phyloP scores from a whole-genome alignment of 352 stramenopile genomes.

The Globisporangium rhizosaccharum region DNA sequence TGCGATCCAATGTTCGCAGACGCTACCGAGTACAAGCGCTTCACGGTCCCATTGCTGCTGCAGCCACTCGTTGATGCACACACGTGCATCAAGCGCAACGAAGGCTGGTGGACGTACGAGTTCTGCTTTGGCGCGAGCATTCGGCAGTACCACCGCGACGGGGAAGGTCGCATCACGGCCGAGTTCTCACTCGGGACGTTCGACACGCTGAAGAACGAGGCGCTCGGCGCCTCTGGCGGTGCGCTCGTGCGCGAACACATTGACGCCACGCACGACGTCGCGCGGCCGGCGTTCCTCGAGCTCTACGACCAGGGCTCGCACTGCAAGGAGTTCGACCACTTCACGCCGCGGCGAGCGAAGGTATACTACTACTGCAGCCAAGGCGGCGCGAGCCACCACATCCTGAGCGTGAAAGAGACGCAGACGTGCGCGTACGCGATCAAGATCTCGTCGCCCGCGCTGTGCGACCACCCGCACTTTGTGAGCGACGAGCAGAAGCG shows the following conservation, averaged over 20 bases:
- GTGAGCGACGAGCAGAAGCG: slow-evolving; percentile 59
- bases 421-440: slow-evolving; percentile 81
- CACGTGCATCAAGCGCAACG: slow-evolving; percentile 72
- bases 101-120: slow-evolving; percentile 30
- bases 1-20: slow-evolving; percentile 55
- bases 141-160: slow-evolving; percentile 72
- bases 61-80: slow-evolving; percentile 36
- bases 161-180: slow-evolving; percentile 49
- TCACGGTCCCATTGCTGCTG: slow-evolving; percentile 49
- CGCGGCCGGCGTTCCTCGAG: slow-evolving; percentile 62
- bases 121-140: slow-evolving; percentile 70
- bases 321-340: slow-evolving; percentile 68
- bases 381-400: slow-evolving; percentile 59
- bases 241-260: slow-evolving; percentile 69
- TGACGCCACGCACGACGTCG: slow-evolving; percentile 71
- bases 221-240: slow-evolving; percentile 33
- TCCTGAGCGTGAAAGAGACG: slow-evolving; percentile 72
- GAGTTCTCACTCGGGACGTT: slow-evolving; percentile 69
- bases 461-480: slow-evolving; percentile 83
- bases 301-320: slow-evolving; percentile 63
- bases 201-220: slow-evolving; percentile 40
- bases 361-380: slow-evolving; percentile 78
- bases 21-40: slow-evolving; percentile 34
- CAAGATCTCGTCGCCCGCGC: slow-evolving; percentile 65
- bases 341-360: slow-evolving; percentile 48